Evolutionary conservation across 495 filamentous ascomycete species (phyloP).

Genomic region (Aspergillus mulundensis): DNA sequence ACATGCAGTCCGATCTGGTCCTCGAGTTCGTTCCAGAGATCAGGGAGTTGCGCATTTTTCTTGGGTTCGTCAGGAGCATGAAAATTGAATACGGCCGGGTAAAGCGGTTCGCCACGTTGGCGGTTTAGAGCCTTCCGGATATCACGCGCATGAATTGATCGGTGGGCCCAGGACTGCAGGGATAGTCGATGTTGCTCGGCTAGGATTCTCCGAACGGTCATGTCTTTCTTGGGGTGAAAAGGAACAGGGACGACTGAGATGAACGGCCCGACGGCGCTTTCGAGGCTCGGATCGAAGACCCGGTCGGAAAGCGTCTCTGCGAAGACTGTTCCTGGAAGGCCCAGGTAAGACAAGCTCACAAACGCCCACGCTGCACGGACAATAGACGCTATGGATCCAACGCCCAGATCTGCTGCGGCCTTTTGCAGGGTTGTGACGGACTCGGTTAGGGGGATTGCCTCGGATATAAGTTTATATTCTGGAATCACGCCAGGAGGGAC

Average conservation of each 20-base stretch:
- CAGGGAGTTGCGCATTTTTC: neutral
- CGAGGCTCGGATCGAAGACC: constrained; percentile 21
- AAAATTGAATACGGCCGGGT: constrained; percentile 36
- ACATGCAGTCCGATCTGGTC: constrained; percentile 29
- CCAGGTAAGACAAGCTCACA: constrained; percentile 29
- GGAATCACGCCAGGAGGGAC: constrained; percentile 14
- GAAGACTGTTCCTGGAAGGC: constrained; percentile 27
- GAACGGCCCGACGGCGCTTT: constrained; percentile 28
- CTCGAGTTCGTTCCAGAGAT: constrained; percentile 23
- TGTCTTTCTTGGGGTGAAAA: constrained; percentile 19
- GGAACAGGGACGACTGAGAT: constrained; percentile 32
- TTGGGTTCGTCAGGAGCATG: constrained; percentile 4
- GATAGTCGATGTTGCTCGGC: constrained; percentile 24
- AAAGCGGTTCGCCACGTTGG: constrained; percentile 23
- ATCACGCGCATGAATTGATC: constrained; percentile 27
- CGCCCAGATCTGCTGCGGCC: constrained; percentile 21
- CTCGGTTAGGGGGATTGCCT: constrained; percentile 15
- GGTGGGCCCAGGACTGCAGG: constrained; percentile 20
- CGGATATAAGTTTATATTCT: constrained; percentile 14
- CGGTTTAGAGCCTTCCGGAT: constrained; percentile 25
- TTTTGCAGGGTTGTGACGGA: constrained; percentile 17
- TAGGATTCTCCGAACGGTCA: constrained; percentile 18
- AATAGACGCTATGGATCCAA: constrained; percentile 29
- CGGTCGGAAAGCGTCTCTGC: constrained; percentile 34
- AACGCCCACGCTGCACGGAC: constrained; percentile 29